Percentiles rank a stretch among this genome's conserved stretches.
phyloP scores from a whole-genome alignment of 208 protist species.

The Endotrypanum monterogeii region DNA sequence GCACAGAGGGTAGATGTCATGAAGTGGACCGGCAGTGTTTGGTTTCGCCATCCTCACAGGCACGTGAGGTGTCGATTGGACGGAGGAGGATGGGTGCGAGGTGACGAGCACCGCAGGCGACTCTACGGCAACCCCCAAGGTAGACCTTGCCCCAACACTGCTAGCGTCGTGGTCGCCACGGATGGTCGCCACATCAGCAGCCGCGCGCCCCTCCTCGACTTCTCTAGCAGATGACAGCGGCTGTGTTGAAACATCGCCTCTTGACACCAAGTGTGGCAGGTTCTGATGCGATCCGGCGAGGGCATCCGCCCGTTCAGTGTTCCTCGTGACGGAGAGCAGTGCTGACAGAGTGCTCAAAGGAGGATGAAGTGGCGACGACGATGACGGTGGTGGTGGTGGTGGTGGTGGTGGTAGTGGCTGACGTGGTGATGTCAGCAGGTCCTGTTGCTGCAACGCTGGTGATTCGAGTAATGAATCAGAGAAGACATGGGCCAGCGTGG shows the following conservation, averaged over 20 bases:
- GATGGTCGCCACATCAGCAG: not conserved
- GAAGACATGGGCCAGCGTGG: not conserved
- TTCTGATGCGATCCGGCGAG: too few species aligned
- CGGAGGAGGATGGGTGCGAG: not conserved
- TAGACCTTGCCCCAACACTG: not conserved
- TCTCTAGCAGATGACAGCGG: too few species aligned
- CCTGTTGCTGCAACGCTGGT: not conserved
- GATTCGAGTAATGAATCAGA: not conserved
- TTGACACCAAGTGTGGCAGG: too few species aligned
- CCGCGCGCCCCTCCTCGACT: too few species aligned
- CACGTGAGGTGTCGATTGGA: not conserved
- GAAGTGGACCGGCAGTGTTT: not conserved
- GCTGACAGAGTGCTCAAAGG: too few species aligned
- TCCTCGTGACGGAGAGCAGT: slow-evolving; percentile 1
- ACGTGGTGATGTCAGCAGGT: not conserved
- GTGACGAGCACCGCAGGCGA: not conserved
- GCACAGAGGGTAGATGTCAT: not conserved
- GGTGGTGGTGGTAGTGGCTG: not conserved
- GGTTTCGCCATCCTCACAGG: not conserved
- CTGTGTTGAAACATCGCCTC: too few species aligned
- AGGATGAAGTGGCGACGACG: not conserved
- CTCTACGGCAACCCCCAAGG: not conserved
- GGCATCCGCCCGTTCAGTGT: not conserved
- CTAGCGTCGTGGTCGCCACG: not conserved
- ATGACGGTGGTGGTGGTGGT: not conserved